Conservation (phyloP, 768 basidiomycete species). For the Lentinula edodes region DNA sequence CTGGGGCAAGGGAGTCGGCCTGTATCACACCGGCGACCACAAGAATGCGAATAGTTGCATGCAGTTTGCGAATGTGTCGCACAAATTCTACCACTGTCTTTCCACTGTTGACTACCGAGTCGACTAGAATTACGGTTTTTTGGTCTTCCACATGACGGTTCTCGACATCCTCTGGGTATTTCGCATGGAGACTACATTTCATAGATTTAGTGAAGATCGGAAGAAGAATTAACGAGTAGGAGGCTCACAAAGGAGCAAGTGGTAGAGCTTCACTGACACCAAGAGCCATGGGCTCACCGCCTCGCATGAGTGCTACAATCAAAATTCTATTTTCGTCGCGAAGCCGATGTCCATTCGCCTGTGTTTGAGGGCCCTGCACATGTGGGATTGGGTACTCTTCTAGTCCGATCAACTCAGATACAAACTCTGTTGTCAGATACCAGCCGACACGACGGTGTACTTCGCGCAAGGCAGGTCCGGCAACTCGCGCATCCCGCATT, state of each 20-base stretch:
- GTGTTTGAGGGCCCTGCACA: constrained; percentile 17
- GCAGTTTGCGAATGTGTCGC: constrained; percentile 10
- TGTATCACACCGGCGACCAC: constrained; percentile 16
- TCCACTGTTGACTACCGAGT: constrained; percentile 21
- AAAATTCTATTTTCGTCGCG: constrained; percentile 14
- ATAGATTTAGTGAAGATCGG: constrained; percentile 2
- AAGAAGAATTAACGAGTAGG: background rate
- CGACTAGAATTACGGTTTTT: constrained; percentile 15
- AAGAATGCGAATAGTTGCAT: constrained; percentile 11
- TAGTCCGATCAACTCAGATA: constrained; percentile 15
- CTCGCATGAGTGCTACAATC: constrained; percentile 20
- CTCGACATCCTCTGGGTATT: constrained; percentile 14
- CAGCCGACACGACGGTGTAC: constrained; percentile 11
- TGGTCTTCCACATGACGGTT: constrained; percentile 11
- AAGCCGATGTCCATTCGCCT: constrained; percentile 13
- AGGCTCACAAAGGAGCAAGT: constrained; percentile 16
- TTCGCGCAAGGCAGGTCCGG: constrained; percentile 14
- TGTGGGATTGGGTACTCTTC: constrained; percentile 18
- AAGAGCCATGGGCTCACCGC: constrained; percentile 19
- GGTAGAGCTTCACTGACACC: constrained; percentile 14
- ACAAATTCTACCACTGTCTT: constrained; percentile 17
- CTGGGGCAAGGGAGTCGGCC: constrained; percentile 11
- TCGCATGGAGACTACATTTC: constrained; percentile 15
- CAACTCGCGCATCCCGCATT: constrained; percentile 16
- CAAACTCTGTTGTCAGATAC: constrained; percentile 14